Conservation (phyloP, 2,329 filamentous ascomycete genomes). For the Pyrenochaeta sp. region DNA sequence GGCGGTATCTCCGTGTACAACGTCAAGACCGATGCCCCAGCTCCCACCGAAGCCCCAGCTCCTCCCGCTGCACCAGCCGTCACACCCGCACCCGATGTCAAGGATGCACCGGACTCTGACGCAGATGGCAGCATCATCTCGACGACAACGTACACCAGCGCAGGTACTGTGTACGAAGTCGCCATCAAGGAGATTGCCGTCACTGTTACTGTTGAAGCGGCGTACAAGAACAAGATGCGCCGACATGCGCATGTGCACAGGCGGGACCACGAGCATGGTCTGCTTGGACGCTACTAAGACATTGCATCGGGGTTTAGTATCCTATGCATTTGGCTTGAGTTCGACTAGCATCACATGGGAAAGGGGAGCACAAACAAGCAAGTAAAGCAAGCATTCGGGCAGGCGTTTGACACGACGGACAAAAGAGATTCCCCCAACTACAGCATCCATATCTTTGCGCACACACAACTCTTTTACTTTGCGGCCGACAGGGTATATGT, state of each 20-base stretch:
- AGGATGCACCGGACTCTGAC: constrained; percentile 8
- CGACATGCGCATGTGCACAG: constrained; percentile 35
- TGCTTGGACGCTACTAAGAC: not conserved
- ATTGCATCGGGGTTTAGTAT: not conserved
- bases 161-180: constrained; percentile 54
- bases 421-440: too few species aligned
- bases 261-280: constrained; percentile 33
- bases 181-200: constrained; percentile 54
- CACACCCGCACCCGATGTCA: constrained; percentile 28
- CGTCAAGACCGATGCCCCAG: constrained; percentile 21
- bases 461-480: too few species aligned
- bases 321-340: not conserved
- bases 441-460: too few species aligned
- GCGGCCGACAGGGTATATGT: too few species aligned
- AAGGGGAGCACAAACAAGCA: too few species aligned
- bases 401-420: too few species aligned
- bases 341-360: too few species aligned
- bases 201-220: constrained; percentile 48
- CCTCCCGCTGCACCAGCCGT: constrained; percentile 21
- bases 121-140: constrained; percentile 36
- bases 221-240: constrained; percentile 26
- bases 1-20: constrained; percentile 45
- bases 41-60: constrained; percentile 13
- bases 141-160: constrained; percentile 53
- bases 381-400: too few species aligned